Base-by-base conservation (phyloP, 139 green algal species). In the Chlamydomonas asymmetrica region DNA sequence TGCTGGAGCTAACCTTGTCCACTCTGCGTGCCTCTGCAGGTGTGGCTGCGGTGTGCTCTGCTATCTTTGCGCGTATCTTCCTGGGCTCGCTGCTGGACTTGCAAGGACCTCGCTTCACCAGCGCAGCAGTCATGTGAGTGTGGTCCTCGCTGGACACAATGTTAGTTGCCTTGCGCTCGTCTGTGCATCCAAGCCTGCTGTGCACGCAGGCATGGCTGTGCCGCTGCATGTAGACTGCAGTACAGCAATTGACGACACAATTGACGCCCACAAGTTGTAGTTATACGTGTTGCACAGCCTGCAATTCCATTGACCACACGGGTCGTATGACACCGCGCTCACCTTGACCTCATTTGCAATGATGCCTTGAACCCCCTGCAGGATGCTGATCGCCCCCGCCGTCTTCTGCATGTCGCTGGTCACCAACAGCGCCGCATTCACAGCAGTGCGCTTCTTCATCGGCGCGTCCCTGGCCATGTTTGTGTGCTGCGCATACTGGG, bases 401-500 rank as follows among this genome's bases (percentile, higher is more conserved):
- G 87, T 96, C 1, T 95, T 93, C 79, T 82, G 81, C 78, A 93
- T 95, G 67, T 78, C 71, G 13, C 60, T 94, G 20, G 85, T 92
- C 63, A 88, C 52, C 18, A 85, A 87, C 66, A 97, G 94, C 86
- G 92, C 95, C 65, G 62, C 81, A 43, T 74, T 73, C 64, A 76
- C 57, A 3, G 66, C 83, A 16, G 79, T 70, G 39, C 88, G 95
- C 59, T 77, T 96, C 40, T 83, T 94, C 82, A 96, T 97, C 66
- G 94, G 94, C 45, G 92, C 92, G 70, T 88, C 79, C 1, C 73
- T 87, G 25, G 81, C 72, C 76, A 76, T 88, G 59, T 98, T 98
- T 82, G 94, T 98, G 31, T 86, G 84, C 59, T 95, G 88, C 85
- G 93, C 98, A 83, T 97, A 95, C 82, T 98, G 96, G 94, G 67